phyloP scores from a whole-genome alignment of 108 stramenopile genomes.

The Nitzschia palea region DNA sequence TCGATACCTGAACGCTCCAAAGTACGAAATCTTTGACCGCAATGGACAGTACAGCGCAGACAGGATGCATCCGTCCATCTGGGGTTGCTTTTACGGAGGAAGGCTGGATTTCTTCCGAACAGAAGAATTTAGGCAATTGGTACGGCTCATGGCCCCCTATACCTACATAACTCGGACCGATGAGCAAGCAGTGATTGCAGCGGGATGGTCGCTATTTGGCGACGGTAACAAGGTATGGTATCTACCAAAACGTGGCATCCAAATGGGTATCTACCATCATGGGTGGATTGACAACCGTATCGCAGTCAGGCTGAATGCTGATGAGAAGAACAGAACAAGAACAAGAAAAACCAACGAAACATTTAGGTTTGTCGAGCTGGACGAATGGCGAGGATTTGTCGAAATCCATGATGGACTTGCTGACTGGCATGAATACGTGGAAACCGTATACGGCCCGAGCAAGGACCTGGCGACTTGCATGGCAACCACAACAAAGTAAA shows the following conservation, averaged over 20 bases:
- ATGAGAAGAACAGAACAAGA: too few relatives aligned
- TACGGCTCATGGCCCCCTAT: not conserved
- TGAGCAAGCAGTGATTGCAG: conserved; percentile 4
- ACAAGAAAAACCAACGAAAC: too few relatives aligned
- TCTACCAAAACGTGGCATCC: conserved; percentile 8
- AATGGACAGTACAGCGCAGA: not conserved
- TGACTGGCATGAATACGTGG: too few relatives aligned
- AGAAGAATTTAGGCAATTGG: conserved; percentile 5
- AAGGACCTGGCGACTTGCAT: too few relatives aligned
- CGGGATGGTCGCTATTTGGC: conserved; percentile 12
- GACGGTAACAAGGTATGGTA: conserved; percentile 16
- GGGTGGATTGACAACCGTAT: conserved; percentile 25
- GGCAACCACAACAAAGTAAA: too few relatives aligned
- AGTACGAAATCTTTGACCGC: conserved; percentile 2
- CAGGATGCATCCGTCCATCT: conserved; percentile 6
- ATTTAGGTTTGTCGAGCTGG: too few relatives aligned
- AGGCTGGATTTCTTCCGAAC: conserved; percentile 15
- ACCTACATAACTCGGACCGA: conserved; percentile 1
- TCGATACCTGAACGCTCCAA: conserved; percentile 1
- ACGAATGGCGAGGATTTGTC: too few relatives aligned
- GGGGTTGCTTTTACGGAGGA: conserved; percentile 12
- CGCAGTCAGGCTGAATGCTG: too few relatives aligned
- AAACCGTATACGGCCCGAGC: too few relatives aligned
- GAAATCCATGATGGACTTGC: too few relatives aligned
- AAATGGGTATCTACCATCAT: conserved; percentile 19